Evolutionary conservation across 75 land plant species (phyloP), one percentile per base, ranked within the genome.

Genomic region (Cunninghamia lanceolata): DNA sequence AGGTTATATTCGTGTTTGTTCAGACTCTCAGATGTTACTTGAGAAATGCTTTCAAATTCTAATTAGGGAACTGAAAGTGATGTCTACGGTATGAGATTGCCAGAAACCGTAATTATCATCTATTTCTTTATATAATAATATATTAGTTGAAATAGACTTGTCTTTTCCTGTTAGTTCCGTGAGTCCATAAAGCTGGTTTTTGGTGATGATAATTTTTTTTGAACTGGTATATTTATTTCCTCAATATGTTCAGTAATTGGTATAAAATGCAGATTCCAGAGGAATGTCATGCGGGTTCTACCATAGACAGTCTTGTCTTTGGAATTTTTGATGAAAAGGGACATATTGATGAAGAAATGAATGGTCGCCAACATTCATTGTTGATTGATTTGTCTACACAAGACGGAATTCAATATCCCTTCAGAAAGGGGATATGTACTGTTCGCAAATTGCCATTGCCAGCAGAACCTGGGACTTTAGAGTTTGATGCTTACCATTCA

Each of bases 311-410:
- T 85, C 11, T 95, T 84, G 77, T 84, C 1, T 93, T 92, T 81
- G 88, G 90, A 59, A 84, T 93, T 21, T 70, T 87, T 42, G 89
- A 92, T 82, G 87, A 92, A 68, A 82, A 90, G 52, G 96, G 96
- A 50, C 46, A 46, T 14, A 53, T 93, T 75, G 96, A 93, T 91
- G 63, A 79, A 74, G 82, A 52, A 28, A 87, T 93, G 84, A 84
- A 87, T 88, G 92, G 93, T 0, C 81, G 83, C 25, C 88, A 40
- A 50, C 93, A 95, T 88, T 78, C 86, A 21, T 89, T 93, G 15
- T 84, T 83, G 17, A 46, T 93, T 35, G 89, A 89, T 25, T 81
- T 83, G 45, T 74, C 50, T 50, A 3, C 74, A 2, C 78, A 84
- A 83, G 86, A 74, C 82, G 73, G 89, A 15, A 84, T 86, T 54